Conservation (phyloP, 345 rosid species). For the Gossypium arboreum region DNA sequence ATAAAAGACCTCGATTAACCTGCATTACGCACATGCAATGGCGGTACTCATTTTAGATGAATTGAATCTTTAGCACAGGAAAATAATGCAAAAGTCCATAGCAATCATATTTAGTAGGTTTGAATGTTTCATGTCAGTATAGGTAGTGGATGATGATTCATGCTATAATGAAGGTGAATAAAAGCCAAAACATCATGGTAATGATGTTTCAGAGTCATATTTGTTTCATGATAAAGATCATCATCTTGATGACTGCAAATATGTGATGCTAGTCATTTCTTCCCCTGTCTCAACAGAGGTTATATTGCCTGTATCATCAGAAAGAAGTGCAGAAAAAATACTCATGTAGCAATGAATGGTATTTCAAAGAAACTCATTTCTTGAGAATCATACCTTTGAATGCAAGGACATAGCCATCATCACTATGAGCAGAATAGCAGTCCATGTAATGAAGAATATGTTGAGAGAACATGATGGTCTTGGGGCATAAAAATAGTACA, state of each 20-base stretch:
- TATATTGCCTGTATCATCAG: not conserved
- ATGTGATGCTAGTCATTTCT: not conserved
- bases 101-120: not conserved
- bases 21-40: slow-evolving; percentile 21
- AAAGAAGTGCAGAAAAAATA: not conserved
- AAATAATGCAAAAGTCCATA: not conserved
- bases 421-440: slow-evolving; percentile 55
- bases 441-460: slow-evolving; percentile 79
- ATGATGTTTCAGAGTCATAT: not conserved
- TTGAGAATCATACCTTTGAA: slow-evolving; percentile 49
- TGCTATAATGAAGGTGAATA: not conserved
- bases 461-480: slow-evolving; percentile 52
- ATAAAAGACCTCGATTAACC: slow-evolving; percentile 75
- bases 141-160: not conserved
- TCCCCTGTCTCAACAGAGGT: not conserved
- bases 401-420: slow-evolving; percentile 72
- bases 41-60: not conserved
- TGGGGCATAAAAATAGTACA: slow-evolving; percentile 52
- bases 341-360: not conserved
- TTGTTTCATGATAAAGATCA: not conserved
- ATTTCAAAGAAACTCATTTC: not conserved
- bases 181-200: not conserved
- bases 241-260: not conserved
- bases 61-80: not conserved
- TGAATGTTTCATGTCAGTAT: not conserved